phyloP scores from a whole-genome alignment of 441 rosid genomes.

The Pelargonium fulgidum region DNA sequence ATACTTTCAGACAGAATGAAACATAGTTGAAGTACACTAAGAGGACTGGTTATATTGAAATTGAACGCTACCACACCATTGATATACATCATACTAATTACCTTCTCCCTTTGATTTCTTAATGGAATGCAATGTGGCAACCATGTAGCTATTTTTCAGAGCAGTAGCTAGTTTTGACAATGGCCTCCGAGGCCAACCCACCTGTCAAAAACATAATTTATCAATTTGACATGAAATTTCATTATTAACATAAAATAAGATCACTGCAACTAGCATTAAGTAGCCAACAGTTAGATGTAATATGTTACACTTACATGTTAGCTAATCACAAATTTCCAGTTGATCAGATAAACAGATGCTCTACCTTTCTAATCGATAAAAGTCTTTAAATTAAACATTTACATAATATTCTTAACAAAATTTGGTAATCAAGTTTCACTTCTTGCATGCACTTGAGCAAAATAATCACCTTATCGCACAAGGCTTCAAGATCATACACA shows the following conservation, averaged over 20 bases:
- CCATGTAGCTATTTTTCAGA: constrained; percentile 89
- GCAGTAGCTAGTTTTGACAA: constrained; percentile 75
- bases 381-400: background rate
- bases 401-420: background rate
- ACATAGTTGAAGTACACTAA: constrained; percentile 17
- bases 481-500: constrained; percentile 78
- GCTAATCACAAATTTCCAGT: background rate
- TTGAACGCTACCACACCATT: constrained; percentile 6
- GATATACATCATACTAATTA: constrained; percentile 27
- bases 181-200: constrained; percentile 96
- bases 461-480: constrained; percentile 71
- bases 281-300: background rate
- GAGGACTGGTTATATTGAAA: constrained; percentile 11
- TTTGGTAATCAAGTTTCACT: background rate
- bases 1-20: constrained; percentile 32
- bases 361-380: background rate
- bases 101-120: constrained; percentile 59
- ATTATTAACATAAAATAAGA: constrained; percentile 1
- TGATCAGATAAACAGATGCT: background rate
- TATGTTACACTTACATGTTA: background rate
- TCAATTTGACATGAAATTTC: constrained; percentile 9
- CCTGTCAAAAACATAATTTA: constrained; percentile 35
- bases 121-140: constrained; percentile 75
- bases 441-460: background rate
- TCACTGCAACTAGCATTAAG: background rate